A percentile compares a stretch with the other conserved stretches of the same genome.
Conservation (phyloP, 1,139 yeast species). For the Suhomyces panamericanus region DNA sequence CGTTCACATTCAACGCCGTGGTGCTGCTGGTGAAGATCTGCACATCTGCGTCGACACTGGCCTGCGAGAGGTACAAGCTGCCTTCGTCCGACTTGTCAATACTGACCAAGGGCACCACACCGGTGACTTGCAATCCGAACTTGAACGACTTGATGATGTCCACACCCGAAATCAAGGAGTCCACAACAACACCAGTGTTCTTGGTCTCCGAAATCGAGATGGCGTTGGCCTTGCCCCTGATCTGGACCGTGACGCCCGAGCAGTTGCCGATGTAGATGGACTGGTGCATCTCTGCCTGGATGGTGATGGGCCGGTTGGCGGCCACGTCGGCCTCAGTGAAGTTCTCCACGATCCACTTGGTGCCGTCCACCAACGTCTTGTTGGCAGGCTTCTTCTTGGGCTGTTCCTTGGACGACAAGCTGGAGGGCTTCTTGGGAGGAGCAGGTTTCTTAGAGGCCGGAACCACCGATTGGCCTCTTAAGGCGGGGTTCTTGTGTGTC, state of each 20-base stretch:
- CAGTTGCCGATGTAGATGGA: constrained; percentile 88
- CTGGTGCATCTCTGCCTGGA: constrained; percentile 84
- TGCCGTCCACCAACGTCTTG: constrained; percentile 78
- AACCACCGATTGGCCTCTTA: constrained; percentile 53
- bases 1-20: constrained; percentile 79
- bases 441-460: constrained; percentile 49
- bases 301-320: constrained; percentile 52
- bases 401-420: constrained; percentile 42
- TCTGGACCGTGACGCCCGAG: constrained; percentile 67
- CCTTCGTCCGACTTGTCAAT: constrained; percentile 91
- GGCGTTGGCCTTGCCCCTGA: constrained; percentile 91
- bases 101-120: constrained; percentile 75
- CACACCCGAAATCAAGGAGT: constrained; percentile 81
- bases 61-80: constrained; percentile 71
- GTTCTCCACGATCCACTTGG: constrained; percentile 84
- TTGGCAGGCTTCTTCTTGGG: constrained; percentile 64
- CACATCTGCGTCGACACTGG: constrained; percentile 63
- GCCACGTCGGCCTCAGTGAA: constrained; percentile 50
- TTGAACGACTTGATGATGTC: constrained; percentile 81
- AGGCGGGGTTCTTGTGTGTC: constrained; percentile 91
- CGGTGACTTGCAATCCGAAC: constrained; percentile 84
- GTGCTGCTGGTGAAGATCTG: constrained; percentile 78
- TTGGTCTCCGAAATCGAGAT: constrained; percentile 74
- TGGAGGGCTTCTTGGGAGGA: constrained; percentile 77
- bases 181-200: constrained; percentile 75